A percentile compares a stretch with the other conserved stretches of the same genome.
phyloP scores from a whole-genome alignment of 2,329 filamentous ascomycete genomes.

The Fusarium humuli region DNA sequence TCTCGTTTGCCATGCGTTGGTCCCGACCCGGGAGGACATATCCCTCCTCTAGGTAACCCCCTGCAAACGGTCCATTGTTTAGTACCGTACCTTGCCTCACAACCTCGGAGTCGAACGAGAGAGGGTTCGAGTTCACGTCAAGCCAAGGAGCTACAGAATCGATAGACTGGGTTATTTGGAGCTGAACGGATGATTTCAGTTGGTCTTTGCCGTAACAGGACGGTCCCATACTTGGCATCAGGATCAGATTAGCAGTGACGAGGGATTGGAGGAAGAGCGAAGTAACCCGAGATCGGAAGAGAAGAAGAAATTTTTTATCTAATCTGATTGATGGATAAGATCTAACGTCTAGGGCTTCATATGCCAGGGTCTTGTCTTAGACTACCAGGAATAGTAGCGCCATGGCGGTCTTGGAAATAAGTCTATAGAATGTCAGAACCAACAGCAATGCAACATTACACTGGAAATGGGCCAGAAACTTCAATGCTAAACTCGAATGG shows the following conservation, averaged over 20 bases:
- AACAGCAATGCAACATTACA: conserved; percentile 4
- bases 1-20: conserved; percentile 12
- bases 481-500: background rate
- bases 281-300: conserved; percentile 36
- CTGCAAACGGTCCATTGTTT: conserved; percentile 4
- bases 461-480: background rate
- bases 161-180: background rate
- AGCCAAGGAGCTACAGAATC: conserved; percentile 21
- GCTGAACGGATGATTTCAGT: conserved; percentile 16
- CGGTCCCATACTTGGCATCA: conserved; percentile 14
- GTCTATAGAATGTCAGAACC: background rate
- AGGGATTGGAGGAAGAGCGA: conserved; percentile 19
- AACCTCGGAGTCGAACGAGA: conserved; percentile 1
- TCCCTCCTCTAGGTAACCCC: conserved; percentile 6
- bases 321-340: conserved; percentile 44
- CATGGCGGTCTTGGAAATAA: background rate
- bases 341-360: conserved; percentile 21
- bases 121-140: background rate
- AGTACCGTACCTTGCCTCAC: background rate
- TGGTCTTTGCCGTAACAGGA: conserved; percentile 26
- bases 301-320: conserved; percentile 34
- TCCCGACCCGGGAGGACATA: background rate
- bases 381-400: background rate
- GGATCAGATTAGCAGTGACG: conserved; percentile 32
- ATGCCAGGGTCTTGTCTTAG: background rate